Base-by-base conservation (phyloP, 1,139 yeast species). In the Pichia sp. region DNA sequence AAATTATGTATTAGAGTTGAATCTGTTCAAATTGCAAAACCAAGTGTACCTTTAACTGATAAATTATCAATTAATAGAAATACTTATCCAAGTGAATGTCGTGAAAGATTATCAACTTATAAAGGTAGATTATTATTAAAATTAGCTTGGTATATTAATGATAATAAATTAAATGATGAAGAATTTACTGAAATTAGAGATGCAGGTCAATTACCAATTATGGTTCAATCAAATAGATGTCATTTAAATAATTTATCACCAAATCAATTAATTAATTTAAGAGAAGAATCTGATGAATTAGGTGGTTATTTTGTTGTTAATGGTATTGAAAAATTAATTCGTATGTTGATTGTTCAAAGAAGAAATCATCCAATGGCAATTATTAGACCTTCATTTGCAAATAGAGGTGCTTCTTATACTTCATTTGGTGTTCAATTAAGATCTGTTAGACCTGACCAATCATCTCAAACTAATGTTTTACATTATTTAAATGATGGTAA, bases 351-450 rank as follows among this genome's bases (percentile, higher is more conserved):
- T 73, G 97, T 92, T 27, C 98, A 92, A 71, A 84, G 97, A 69
- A 79, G 98, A 68, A 92, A 94, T 67, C 97, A 89, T 65, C 95
- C 97, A 27, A 88, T 92, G 96, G 97, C 97, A 8, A 81, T 92
- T 59, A 83, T 89, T 53, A 88, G 99, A 72, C 95, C 96, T 34
- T 86, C 96, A 25, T 92, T 92, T 64, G 84, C 84, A 47, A 89
- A 89, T 70, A 84, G 98, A 75, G 99, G 98, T 59, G 85, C 92
- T 11, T 70, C 89, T 7, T 92, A 94, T 70, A 75, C 96, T 44
- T 81, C 83, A 56, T 94, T 70, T 59, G 99, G 98, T 81, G 80
- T 92, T 52, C 97, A 90, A 71, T 86, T 92, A 54, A 80, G 99
- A 70, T 80, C 86, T 56, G 97, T 89, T 5, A 81, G 98, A 65